These are phyloP conservation scores for Madurella fahalii DNA, from an alignment of 2,329 filamentous ascomycete species.

Conservation along the genomic window DNA sequence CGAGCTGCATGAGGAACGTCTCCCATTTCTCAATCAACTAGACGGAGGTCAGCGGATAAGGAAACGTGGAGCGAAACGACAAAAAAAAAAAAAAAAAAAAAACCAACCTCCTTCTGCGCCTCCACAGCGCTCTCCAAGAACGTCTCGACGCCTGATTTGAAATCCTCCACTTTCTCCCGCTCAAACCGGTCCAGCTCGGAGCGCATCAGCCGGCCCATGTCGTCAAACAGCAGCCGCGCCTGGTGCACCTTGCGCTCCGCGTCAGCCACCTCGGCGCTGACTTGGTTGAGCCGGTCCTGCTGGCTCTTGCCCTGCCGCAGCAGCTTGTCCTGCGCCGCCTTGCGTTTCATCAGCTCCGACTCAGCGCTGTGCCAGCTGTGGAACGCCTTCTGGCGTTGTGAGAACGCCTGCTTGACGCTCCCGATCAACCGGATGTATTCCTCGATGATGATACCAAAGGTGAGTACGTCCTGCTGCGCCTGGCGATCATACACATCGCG, in stretches of 20 bases:
- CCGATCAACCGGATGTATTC: constrained; percentile 97
- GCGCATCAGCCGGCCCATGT: constrained; percentile 94
- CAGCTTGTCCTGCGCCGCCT: constrained; percentile 87
- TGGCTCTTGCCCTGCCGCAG: constrained; percentile 91
- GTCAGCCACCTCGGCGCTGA: constrained; percentile 89
- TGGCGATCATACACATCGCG: constrained; percentile 94
- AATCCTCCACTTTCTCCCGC: constrained; percentile 96
- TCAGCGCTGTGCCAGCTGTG: constrained; percentile 92
- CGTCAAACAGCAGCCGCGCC: constrained; percentile 84
- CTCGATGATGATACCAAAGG: constrained; percentile 94
- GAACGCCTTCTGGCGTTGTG: constrained; percentile 90
- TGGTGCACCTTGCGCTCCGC: constrained; percentile 91
- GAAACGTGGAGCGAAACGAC: neutral
- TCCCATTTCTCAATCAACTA: constrained; percentile 87
- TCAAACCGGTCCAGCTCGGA: constrained; percentile 91
- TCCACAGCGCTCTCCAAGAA: constrained; percentile 96
- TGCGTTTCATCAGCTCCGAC: constrained; percentile 84
- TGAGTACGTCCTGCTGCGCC: constrained; percentile 93
- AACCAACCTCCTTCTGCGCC: constrained; percentile 90
- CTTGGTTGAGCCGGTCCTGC: constrained; percentile 89
- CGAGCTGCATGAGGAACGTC: constrained; percentile 93
- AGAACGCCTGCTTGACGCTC: constrained; percentile 89
- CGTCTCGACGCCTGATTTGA: constrained; percentile 96
- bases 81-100: constrained; percentile 1
- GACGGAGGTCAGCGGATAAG: constrained; percentile 26